These are phyloP conservation scores for Blastobotrys terrestris DNA, from an alignment of 805 yeast genomes.

Conservation along the genomic window DNA sequence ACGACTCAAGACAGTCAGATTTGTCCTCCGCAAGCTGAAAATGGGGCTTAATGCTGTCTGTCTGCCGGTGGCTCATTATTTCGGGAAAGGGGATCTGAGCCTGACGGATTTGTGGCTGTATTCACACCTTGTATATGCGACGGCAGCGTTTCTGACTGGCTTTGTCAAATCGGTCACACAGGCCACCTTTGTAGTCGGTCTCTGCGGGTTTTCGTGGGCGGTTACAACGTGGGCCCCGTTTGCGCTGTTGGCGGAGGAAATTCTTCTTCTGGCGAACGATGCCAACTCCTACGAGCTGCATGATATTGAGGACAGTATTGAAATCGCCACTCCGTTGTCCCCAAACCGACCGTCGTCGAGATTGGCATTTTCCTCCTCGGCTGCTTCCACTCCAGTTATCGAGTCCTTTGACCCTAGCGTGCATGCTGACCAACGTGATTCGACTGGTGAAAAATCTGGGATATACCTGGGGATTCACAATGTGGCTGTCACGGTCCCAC, in stretches of 20 bases:
- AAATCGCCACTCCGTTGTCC: not conserved
- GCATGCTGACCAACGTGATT: not conserved
- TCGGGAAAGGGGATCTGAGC: not conserved
- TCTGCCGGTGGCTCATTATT: not conserved
- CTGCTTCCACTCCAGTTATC: not conserved
- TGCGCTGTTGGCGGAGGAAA: conserved; percentile 49
- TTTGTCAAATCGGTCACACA: conserved; percentile 36
- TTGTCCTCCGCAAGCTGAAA: not conserved
- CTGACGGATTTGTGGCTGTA: conserved; percentile 39
- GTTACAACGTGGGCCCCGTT: conserved; percentile 65
- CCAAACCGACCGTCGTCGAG: not conserved
- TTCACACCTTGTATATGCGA: conserved; percentile 48
- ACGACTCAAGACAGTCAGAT: not conserved
- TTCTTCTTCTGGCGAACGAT: conserved; percentile 12
- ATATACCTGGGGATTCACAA: conserved; percentile 36
- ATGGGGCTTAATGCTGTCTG: not conserved
- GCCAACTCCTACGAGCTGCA: conserved; percentile 1
- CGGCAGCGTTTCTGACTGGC: conserved; percentile 43
- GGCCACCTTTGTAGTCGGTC: conserved; percentile 46
- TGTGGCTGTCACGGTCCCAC: conserved; percentile 35
- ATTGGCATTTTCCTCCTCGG: not conserved
- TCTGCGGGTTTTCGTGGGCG: conserved; percentile 63
- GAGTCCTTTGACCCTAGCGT: not conserved
- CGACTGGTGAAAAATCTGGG: conserved; percentile 29
- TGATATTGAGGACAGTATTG: not conserved